A percentile compares a stretch with the other conserved stretches of the same genome.
phyloP scores from a whole-genome alignment of 108 stramenopile genomes.

The Skeletonema menzelii region DNA sequence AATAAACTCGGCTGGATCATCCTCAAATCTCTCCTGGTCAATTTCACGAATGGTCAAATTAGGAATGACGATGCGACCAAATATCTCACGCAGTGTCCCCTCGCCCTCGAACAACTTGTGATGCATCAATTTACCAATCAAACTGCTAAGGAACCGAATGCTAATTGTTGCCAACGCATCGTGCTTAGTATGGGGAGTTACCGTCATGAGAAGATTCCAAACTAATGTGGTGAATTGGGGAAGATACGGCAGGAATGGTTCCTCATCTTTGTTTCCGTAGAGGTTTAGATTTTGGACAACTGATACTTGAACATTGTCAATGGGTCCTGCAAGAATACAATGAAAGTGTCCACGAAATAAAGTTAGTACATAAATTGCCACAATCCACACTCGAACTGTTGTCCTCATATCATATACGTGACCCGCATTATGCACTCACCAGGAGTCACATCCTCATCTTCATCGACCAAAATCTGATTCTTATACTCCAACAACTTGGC shows the following conservation, averaged over 20 bases:
- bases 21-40: slow-evolving; percentile 95
- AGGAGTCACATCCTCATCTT: slow-evolving; percentile 83
- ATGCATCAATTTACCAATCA: slow-evolving; percentile 92
- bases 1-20: slow-evolving; percentile 96
- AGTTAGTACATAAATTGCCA: not conserved
- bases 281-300: slow-evolving; percentile 92
- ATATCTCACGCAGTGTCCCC: slow-evolving; percentile 84
- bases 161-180: slow-evolving; percentile 90
- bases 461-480: slow-evolving; percentile 82
- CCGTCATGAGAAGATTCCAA: slow-evolving; percentile 87
- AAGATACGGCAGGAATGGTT: slow-evolving; percentile 86
- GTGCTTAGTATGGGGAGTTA: slow-evolving; percentile 71
- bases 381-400: not conserved
- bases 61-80: slow-evolving; percentile 92
- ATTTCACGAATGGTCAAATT: slow-evolving; percentile 90
- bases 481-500: slow-evolving; percentile 84
- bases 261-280: slow-evolving; percentile 96
- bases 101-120: slow-evolving; percentile 76
- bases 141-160: slow-evolving; percentile 88
- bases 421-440: slow-evolving; percentile 16
- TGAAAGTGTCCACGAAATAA: not conserved
- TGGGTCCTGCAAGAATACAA: slow-evolving; percentile 39
- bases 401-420: not conserved
- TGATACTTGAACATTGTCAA: slow-evolving; percentile 88
- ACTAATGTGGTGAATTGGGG: slow-evolving; percentile 82